These are phyloP conservation scores for Hibiscus trionum DNA, from an alignment of 345 rosid species.

Conservation along the genomic window DNA sequence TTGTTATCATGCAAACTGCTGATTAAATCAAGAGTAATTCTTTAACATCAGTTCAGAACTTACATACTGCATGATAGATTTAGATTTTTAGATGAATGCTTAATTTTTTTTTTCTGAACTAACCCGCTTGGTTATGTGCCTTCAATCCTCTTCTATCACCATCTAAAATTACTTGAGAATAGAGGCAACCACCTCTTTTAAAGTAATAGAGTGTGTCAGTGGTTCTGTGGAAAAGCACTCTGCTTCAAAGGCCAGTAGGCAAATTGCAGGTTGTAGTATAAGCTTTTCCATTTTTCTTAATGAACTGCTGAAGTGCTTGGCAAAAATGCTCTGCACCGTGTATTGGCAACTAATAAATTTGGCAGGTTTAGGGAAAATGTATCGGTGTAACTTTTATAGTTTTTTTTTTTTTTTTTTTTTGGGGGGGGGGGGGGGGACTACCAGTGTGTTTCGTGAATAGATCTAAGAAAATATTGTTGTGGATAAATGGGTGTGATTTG, in stretches of 20 bases:
- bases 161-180: not conserved
- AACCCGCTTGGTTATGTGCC: not conserved
- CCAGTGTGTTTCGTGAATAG: not conserved
- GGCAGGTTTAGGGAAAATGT: not conserved
- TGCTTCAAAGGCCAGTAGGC: not conserved
- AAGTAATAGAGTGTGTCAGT: not conserved
- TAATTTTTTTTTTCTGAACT: not conserved
- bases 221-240: not conserved
- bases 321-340: not conserved
- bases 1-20: slow-evolving; percentile 1
- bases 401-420: not conserved
- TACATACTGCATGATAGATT: slow-evolving; percentile 1
- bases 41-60: not conserved
- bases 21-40: not conserved
- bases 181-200: not conserved
- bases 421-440: not conserved
- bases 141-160: not conserved
- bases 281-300: not conserved
- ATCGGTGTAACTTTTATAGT: not conserved
- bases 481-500: not conserved
- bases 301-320: not conserved
- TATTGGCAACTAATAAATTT: not conserved
- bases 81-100: slow-evolving; percentile 1
- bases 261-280: not conserved
- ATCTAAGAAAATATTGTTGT: not conserved